phyloP scores from a whole-genome alignment of 805 yeast species.

The Metschnikowia baotianmanensis region DNA sequence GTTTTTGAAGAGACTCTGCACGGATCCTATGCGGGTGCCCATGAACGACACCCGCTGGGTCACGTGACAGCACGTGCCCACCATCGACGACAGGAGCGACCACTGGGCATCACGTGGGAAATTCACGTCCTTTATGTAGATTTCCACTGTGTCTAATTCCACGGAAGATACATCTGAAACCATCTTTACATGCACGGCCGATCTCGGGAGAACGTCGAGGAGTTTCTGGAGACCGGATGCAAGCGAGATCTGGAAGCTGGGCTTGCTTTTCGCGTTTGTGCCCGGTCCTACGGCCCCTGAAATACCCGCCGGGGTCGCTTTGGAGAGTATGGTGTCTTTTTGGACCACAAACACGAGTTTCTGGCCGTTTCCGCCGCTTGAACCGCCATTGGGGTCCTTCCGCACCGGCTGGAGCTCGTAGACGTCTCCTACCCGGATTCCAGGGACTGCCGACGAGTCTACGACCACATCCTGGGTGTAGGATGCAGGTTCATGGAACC shows the following conservation, averaged over 20 bases:
- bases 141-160: conserved; percentile 80
- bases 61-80: conserved; percentile 61
- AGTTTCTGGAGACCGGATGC: conserved; percentile 56
- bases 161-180: conserved; percentile 43
- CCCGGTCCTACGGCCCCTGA: neutral
- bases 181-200: conserved; percentile 56
- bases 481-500: conserved; percentile 69
- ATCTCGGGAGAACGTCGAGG: conserved; percentile 65
- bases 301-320: conserved; percentile 4
- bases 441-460: conserved; percentile 58
- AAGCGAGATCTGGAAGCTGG: conserved; percentile 50
- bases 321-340: conserved; percentile 13
- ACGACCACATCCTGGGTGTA: conserved; percentile 59
- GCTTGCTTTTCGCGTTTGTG: conserved; percentile 17
- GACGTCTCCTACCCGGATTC: conserved; percentile 68
- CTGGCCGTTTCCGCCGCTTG: neutral
- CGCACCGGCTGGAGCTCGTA: conserved; percentile 60
- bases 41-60: conserved; percentile 65
- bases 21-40: conserved; percentile 57
- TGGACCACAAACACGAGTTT: conserved; percentile 15
- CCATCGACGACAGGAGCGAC: conserved; percentile 63
- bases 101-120: conserved; percentile 93
- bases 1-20: conserved; percentile 60
- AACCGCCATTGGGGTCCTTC: conserved; percentile 5
- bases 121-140: conserved; percentile 75